Evolutionary conservation across 1,139 yeast genomes (phyloP).

Genomic region (Oligophagozyma castellii): DNA sequence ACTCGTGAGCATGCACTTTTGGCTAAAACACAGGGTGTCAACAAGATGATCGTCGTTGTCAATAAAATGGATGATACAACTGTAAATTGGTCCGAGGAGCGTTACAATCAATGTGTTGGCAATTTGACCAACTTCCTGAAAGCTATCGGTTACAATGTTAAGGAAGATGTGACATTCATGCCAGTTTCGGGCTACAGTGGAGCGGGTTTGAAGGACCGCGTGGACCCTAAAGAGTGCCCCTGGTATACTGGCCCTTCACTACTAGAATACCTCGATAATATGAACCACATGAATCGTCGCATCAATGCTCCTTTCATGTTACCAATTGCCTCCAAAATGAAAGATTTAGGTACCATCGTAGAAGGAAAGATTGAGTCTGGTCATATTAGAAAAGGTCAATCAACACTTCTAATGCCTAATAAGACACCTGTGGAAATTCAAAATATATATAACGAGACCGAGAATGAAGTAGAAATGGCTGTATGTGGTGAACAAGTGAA

Average conservation of each 20-base stretch:
- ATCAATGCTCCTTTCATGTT: slow-evolving; percentile 93
- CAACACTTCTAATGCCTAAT: slow-evolving; percentile 84
- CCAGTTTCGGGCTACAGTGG: slow-evolving; percentile 98
- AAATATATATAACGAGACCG: slow-evolving; percentile 86
- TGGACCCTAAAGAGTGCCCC: slow-evolving; percentile 56
- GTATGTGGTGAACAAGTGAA: slow-evolving; percentile 95
- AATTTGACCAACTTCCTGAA: slow-evolving; percentile 67
- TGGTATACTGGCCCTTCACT: slow-evolving; percentile 93
- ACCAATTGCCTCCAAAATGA: slow-evolving; percentile 89
- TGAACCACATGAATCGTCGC: slow-evolving; percentile 75
- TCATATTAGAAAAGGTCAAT: slow-evolving; percentile 66
- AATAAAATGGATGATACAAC: slow-evolving; percentile 99
- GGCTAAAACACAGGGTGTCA: slow-evolving; percentile 85
- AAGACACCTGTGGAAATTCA: slow-evolving; percentile 69
- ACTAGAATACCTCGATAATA: slow-evolving; percentile 73
- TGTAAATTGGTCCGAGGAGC: slow-evolving; percentile 87
- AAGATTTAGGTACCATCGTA: slow-evolving; percentile 90
- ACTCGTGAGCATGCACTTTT: slow-evolving; percentile 88
- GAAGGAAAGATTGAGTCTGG: slow-evolving; percentile 99
- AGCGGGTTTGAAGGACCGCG: slow-evolving; percentile 86
- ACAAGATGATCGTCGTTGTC: slow-evolving; percentile 79
- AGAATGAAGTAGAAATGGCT: slow-evolving; percentile 83
- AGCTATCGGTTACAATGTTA: slow-evolving; percentile 76
- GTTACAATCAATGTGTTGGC: slow-evolving; percentile 88
- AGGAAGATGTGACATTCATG: slow-evolving; percentile 79